Evolutionary conservation across 2,329 filamentous ascomycete species (phyloP), one percentile per base, ranked within the genome.

Genomic region (Myriosclerotinia curreyana): DNA sequence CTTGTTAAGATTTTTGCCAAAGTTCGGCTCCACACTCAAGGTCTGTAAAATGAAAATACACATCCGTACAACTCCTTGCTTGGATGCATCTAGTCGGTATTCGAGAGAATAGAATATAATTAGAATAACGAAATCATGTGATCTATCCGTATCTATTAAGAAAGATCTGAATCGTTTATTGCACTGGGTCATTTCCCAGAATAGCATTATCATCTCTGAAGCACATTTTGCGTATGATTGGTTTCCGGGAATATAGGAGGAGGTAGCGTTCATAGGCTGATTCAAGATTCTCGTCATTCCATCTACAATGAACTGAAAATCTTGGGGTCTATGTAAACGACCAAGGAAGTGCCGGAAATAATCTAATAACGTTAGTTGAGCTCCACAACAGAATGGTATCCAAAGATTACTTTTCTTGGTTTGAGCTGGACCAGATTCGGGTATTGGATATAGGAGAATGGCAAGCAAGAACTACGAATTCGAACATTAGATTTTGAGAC

Each of bases 41-140:
- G 95, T 98, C 77, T 99, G 95, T 49, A 99, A 79, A 51, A 98
- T 83, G 75, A 99, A 98, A n/a, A 96, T 88, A 76, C 95, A 97
- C 92, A 98, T 97, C 63, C 95, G 86, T 34, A 98, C 91, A 1
- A 97, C 83, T 0, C 95, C 95, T 76, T 97, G 93, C 75, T 94
- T 96, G 1, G 92, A 87, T 25, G 89, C 80, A 73, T 98, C 94
- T 50, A 86, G 85, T 73, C 92, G 92, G 76, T 95, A 90, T 74
- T 96, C 92, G 54, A 96, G 86, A 5, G 93, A 92, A 75, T 98
- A 97, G 77, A 96, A 99, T 4, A 98, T 79, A 49, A 96, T 87
- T 25, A 98, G 80, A 15, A 98, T 86, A 60, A 97, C 83, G 76
- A 98, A 97, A 75, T 99, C 95, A 72, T 97, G 91, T 0, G 91